Evolutionary conservation across 208 protist species (phyloP).

Genomic region (Acanthamoeba castellanii): DNA sequence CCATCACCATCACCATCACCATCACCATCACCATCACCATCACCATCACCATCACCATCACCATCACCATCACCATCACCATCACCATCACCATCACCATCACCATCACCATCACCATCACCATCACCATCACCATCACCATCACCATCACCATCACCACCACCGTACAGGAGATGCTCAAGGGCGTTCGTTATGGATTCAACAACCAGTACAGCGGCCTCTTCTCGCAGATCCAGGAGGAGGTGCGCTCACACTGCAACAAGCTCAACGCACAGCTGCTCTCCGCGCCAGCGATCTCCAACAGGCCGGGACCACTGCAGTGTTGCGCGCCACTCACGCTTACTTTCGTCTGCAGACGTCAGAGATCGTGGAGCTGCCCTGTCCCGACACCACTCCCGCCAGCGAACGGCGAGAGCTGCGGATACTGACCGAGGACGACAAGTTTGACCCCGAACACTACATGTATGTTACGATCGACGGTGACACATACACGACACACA

Average conservation of each 20-base stretch:
- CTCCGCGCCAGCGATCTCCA: no score
- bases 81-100: no score
- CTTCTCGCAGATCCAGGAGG: constrained; percentile 55
- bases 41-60: no score
- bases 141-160: no score
- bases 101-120: no score
- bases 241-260: constrained; percentile 2
- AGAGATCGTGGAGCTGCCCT: constrained; percentile 57
- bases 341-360: not conserved
- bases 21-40: no score
- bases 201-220: constrained; percentile 56
- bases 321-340: no score
- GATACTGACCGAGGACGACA: not conserved
- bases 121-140: no score
- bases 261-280: no score
- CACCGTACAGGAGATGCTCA: constrained; percentile 37
- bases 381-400: not conserved
- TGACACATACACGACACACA: not conserved
- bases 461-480: not conserved
- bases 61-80: no score
- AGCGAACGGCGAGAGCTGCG: constrained; percentile 8
- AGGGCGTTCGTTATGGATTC: constrained; percentile 51
- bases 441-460: constrained; percentile 68
- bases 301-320: no score
- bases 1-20: no score